These are phyloP conservation scores for Wickerhamiella qilinensis DNA, from an alignment of 805 yeast species.

Conservation along the genomic window DNA sequence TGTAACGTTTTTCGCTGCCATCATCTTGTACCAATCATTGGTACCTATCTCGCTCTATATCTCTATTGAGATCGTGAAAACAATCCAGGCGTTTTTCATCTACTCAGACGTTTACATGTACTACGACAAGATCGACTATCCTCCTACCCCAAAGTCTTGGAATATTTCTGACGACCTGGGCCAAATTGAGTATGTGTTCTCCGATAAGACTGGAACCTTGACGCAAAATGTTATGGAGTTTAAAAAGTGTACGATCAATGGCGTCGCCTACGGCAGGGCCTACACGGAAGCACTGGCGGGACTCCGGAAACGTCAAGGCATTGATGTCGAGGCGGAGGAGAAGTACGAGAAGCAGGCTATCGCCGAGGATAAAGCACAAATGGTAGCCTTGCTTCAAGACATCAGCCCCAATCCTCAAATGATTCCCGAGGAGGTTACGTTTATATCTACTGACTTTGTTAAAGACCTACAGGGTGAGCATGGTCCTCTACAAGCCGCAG, in stretches of 20 bases:
- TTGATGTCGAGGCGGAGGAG: conserved; percentile 40
- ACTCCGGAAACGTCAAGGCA: conserved; percentile 47
- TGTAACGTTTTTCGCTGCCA: conserved; percentile 52
- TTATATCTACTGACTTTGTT: conserved; percentile 47
- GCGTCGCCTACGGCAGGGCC: conserved; percentile 53
- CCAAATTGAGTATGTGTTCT: conserved; percentile 65
- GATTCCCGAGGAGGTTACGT: conserved; percentile 39
- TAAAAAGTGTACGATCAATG: conserved; percentile 55
- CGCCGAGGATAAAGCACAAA: conserved; percentile 29
- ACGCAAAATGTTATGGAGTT: conserved; percentile 78
- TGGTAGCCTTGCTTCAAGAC: conserved; percentile 30
- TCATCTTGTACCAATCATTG: conserved; percentile 58
- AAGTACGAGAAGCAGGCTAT: conserved; percentile 32
- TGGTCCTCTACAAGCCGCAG: conserved; percentile 30
- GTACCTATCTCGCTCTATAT: conserved; percentile 71
- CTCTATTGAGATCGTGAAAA: conserved; percentile 64
- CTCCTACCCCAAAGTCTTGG: conserved; percentile 73
- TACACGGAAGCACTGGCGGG: conserved; percentile 71
- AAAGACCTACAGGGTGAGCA: conserved; percentile 31
- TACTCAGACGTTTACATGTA: conserved; percentile 57
- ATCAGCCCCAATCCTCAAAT: conserved; percentile 33
- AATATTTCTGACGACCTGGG: conserved; percentile 72
- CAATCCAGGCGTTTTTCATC: conserved; percentile 61
- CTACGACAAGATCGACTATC: conserved; percentile 50
- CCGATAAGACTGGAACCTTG: conserved; percentile 73